Evolutionary conservation across 768 basidiomycete species (phyloP).

Genomic region (Tricholoma sp.): DNA sequence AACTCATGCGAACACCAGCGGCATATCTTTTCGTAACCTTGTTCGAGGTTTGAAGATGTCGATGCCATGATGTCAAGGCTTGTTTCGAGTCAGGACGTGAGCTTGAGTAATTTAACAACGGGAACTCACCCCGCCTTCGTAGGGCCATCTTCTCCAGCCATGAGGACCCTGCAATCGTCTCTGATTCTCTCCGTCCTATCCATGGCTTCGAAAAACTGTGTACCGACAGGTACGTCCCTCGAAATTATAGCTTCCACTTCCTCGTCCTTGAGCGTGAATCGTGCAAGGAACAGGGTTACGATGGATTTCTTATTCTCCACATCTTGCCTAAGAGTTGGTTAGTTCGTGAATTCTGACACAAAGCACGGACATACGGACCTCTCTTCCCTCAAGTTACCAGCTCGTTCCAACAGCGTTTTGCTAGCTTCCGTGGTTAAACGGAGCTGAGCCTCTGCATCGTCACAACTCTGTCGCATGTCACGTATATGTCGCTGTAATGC

Average conservation of each 20-base stretch:
- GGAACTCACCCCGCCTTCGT: slow-evolving; percentile 66
- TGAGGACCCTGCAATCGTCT: slow-evolving; percentile 77
- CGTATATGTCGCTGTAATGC: slow-evolving; percentile 71
- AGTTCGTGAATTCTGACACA: not conserved
- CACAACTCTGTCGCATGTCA: slow-evolving; percentile 78
- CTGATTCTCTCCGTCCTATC: slow-evolving; percentile 81
- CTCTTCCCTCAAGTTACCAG: slow-evolving; percentile 69
- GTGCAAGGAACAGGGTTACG: slow-evolving; percentile 70
- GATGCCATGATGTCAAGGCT: slow-evolving; percentile 88
- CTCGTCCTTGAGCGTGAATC: slow-evolving; percentile 76
- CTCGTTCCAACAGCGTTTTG: slow-evolving; percentile 74
- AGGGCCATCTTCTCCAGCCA: slow-evolving; percentile 79
- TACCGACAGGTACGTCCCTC: slow-evolving; percentile 70
- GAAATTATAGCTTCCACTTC: slow-evolving; percentile 75
- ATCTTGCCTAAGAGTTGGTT: slow-evolving; percentile 42
- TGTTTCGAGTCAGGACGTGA: not conserved
- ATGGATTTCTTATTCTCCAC: slow-evolving; percentile 71
- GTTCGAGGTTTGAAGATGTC: slow-evolving; percentile 78
- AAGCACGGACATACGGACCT: slow-evolving; percentile 38
- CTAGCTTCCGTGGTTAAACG: slow-evolving; percentile 72
- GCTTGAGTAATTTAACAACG: not conserved
- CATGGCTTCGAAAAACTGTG: slow-evolving; percentile 78
- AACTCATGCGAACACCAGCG: slow-evolving; percentile 87
- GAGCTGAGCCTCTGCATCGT: slow-evolving; percentile 77
- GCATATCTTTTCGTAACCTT: slow-evolving; percentile 84